Evolutionary conservation across 805 yeast genomes (phyloP).

Genomic region (Spathaspora passalidarum): DNA sequence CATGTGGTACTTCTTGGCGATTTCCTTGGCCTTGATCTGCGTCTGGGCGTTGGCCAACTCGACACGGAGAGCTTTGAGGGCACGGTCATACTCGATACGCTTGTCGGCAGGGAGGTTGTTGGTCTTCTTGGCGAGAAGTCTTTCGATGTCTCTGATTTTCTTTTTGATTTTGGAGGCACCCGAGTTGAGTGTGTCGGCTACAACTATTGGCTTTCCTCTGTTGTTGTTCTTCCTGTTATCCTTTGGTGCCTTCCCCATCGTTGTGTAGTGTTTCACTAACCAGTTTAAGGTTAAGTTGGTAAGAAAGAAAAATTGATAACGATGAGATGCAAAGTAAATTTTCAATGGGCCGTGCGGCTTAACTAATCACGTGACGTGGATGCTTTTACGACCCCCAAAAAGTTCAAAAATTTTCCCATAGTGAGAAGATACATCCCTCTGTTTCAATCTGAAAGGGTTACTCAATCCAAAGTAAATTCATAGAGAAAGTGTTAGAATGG

Average conservation of each 20-base stretch:
- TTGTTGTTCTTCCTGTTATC: constrained; percentile 9
- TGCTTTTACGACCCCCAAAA: background rate
- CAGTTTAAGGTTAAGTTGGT: background rate
- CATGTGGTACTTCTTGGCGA: constrained; percentile 82
- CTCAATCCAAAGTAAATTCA: too few relatives aligned
- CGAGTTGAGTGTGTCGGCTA: constrained; percentile 28
- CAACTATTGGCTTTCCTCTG: constrained; percentile 21
- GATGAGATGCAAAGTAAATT: constrained; percentile 3
- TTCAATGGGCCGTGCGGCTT: background rate
- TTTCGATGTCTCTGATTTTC: constrained; percentile 81
- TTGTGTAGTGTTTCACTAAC: background rate
- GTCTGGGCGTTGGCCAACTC: constrained; percentile 53
- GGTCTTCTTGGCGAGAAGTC: constrained; percentile 51
- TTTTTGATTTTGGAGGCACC: constrained; percentile 63
- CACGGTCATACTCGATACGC: constrained; percentile 71
- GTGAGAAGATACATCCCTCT: background rate
- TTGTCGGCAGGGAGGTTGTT: constrained; percentile 63
- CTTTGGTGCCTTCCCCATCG: constrained; percentile 7
- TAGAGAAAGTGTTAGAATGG: too few relatives aligned
- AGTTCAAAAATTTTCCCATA: background rate
- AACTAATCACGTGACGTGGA: background rate
- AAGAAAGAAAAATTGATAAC: background rate
- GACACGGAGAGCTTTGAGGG: constrained; percentile 57
- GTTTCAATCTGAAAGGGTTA: too few relatives aligned
- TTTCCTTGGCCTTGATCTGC: constrained; percentile 44